Evolutionary conservation across 768 basidiomycete species (phyloP).

Genomic region (Lentinus tigrinus): DNA sequence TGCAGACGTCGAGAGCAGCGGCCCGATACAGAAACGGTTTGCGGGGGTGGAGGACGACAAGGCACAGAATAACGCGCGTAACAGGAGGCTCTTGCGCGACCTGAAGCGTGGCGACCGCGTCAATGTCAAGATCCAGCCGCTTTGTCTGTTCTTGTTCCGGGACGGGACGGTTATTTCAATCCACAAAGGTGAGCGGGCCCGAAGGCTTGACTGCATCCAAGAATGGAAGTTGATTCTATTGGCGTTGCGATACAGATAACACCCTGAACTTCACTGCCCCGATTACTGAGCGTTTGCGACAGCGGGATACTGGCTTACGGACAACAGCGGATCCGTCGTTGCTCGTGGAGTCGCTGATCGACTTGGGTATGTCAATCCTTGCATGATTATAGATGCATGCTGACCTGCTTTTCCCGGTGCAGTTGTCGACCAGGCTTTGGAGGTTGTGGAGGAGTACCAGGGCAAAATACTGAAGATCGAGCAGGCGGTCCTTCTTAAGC

Average conservation of each 20-base stretch:
- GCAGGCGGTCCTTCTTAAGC: constrained; percentile 54
- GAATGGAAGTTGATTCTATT: neutral
- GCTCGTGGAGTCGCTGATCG: constrained; percentile 67
- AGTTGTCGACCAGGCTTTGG: constrained; percentile 70
- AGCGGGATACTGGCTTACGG: constrained; percentile 58
- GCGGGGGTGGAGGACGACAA: constrained; percentile 8
- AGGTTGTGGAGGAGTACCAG: constrained; percentile 70
- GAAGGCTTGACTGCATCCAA: no score
- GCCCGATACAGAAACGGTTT: neutral
- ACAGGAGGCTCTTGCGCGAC: constrained; percentile 30
- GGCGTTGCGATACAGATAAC: constrained; percentile 27
- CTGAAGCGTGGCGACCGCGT: constrained; percentile 58
- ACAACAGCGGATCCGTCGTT: constrained; percentile 66
- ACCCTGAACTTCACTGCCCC: constrained; percentile 52
- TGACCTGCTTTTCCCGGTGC: neutral
- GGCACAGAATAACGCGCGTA: constrained; percentile 22
- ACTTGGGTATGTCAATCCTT: constrained; percentile 38
- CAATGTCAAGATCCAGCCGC: constrained; percentile 56
- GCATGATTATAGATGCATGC: constrained; percentile 7
- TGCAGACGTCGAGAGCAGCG: constrained; percentile 15
- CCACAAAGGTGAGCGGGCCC: constrained; percentile 2
- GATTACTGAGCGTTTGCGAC: constrained; percentile 55
- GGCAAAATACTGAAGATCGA: constrained; percentile 62
- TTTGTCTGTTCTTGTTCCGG: constrained; percentile 67
- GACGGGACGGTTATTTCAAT: constrained; percentile 44